Evolutionary conservation across 164 flowering plant genomes (phyloP).

Genomic region (Stephania cephalantha): DNA sequence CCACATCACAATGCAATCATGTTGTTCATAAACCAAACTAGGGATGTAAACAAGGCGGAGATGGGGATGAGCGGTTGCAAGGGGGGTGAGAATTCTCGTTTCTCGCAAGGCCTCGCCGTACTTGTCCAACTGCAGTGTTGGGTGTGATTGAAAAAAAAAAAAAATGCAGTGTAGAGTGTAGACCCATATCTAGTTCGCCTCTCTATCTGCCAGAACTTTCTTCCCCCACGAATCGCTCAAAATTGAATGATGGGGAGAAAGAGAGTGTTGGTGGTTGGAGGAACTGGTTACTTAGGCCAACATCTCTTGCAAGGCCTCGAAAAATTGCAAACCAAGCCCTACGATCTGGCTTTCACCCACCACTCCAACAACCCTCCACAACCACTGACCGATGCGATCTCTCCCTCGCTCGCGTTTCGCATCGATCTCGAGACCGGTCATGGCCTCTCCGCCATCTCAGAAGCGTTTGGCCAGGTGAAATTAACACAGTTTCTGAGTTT

Average conservation of each 20-base stretch:
- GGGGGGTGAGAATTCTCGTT: too few species aligned
- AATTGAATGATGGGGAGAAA: slow-evolving; percentile 31
- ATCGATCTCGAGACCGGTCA: slow-evolving; percentile 57
- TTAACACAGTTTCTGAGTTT: neutral
- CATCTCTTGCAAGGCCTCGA: slow-evolving; percentile 57
- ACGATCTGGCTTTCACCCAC: slow-evolving; percentile 58
- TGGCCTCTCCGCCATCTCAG: slow-evolving; percentile 50
- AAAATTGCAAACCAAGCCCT: slow-evolving; percentile 20
- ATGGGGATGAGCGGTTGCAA: too few species aligned
- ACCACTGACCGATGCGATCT: slow-evolving; percentile 37
- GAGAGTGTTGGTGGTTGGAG: slow-evolving; percentile 76
- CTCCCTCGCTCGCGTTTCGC: slow-evolving; percentile 46
- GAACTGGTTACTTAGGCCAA: slow-evolving; percentile 91
- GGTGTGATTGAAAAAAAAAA: too few species aligned
- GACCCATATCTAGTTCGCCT: too few species aligned
- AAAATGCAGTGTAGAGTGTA: too few species aligned
- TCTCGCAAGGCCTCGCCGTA: too few species aligned
- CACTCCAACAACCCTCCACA: slow-evolving; percentile 43
- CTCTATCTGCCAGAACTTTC: too few species aligned
- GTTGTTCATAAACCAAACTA: too few species aligned
- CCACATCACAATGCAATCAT: too few species aligned
- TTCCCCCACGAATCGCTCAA: too few species aligned
- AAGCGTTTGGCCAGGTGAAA: slow-evolving; percentile 62
- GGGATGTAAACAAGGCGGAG: too few species aligned
- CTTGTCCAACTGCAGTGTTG: too few species aligned